Evolutionary conservation across 176 grass and related monocot species (phyloP).

Genomic region (Metroxylon sagu): DNA sequence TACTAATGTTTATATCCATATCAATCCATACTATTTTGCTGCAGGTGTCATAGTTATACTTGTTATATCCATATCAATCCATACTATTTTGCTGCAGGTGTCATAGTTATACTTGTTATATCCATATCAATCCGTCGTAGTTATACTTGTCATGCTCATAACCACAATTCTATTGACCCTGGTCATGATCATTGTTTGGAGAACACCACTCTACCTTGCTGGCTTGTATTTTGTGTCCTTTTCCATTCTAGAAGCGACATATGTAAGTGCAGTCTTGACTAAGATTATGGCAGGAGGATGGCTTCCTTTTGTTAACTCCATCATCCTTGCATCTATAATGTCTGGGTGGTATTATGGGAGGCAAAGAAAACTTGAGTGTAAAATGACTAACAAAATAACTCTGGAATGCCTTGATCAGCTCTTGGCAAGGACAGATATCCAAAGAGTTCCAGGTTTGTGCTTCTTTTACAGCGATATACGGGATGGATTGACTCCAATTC

Average conservation of each 20-base stretch:
- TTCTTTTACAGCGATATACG: constrained; percentile 88
- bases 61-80: too few relatives aligned
- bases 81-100: constrained; percentile 42
- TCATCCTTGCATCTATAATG: constrained; percentile 66
- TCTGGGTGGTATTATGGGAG: constrained; percentile 76
- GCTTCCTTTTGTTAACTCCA: constrained; percentile 67
- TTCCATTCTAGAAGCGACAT: constrained; percentile 54
- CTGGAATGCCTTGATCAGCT: constrained; percentile 42
- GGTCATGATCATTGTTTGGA: constrained; percentile 80
- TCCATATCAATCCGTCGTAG: too few relatives aligned
- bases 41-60: too few relatives aligned
- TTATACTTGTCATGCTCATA: constrained; percentile 88
- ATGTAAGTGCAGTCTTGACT: constrained; percentile 56
- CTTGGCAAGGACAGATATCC: constrained; percentile 49
- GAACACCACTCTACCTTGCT: constrained; percentile 29
- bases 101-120: too few relatives aligned
- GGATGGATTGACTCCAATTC: constrained; percentile 53
- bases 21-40: constrained; percentile 1
- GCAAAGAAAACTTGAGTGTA: constrained; percentile 57
- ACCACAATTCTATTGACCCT: constrained; percentile 71
- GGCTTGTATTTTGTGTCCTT: constrained; percentile 50
- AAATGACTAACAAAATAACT: constrained; percentile 64
- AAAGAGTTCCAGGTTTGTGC: constrained; percentile 55
- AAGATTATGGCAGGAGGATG: constrained; percentile 72
- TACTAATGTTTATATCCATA: too few relatives aligned